phyloP scores from a whole-genome alignment of 2,329 filamentous ascomycete species.

The Penicillium sp. region DNA sequence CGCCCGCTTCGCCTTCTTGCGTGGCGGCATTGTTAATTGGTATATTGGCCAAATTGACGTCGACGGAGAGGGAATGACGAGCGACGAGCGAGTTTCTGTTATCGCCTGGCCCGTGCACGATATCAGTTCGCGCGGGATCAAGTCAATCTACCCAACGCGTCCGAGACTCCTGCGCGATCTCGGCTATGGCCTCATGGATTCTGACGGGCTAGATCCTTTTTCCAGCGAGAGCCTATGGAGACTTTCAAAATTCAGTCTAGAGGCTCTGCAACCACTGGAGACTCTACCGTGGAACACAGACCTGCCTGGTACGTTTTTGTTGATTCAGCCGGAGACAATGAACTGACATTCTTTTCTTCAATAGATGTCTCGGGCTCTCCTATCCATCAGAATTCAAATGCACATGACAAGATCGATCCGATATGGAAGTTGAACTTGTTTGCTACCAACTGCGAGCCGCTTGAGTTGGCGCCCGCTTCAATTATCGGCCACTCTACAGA shows the following conservation, averaged over 20 bases:
- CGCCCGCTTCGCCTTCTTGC: conserved; percentile 61
- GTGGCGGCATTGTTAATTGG: conserved; percentile 40
- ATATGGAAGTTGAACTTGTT: conserved; percentile 36
- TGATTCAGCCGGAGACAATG: not conserved
- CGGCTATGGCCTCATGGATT: conserved; percentile 27
- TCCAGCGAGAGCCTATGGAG: conserved; percentile 38
- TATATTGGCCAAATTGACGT: not conserved
- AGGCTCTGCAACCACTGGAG: conserved; percentile 38
- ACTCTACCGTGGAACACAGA: conserved; percentile 35
- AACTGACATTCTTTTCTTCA: not conserved
- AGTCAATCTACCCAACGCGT: conserved; percentile 5
- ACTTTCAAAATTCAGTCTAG: conserved; percentile 38
- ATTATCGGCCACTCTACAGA: conserved; percentile 19
- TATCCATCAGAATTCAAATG: conserved; percentile 23
- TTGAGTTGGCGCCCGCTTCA: conserved; percentile 22
- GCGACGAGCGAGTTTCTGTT: conserved; percentile 18
- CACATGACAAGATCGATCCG: conserved; percentile 24
- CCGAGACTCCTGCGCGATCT: not conserved
- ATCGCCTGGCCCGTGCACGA: conserved; percentile 26
- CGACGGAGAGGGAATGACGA: not conserved
- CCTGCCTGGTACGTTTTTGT: conserved; percentile 31
- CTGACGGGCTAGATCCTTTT: conserved; percentile 31
- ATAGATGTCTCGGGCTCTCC: conserved; percentile 13
- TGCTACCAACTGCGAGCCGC: conserved; percentile 21
- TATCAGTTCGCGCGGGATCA: conserved; percentile 19